phyloP scores from a whole-genome alignment of 805 yeast species.

The Debaryomyces hansenii region DNA sequence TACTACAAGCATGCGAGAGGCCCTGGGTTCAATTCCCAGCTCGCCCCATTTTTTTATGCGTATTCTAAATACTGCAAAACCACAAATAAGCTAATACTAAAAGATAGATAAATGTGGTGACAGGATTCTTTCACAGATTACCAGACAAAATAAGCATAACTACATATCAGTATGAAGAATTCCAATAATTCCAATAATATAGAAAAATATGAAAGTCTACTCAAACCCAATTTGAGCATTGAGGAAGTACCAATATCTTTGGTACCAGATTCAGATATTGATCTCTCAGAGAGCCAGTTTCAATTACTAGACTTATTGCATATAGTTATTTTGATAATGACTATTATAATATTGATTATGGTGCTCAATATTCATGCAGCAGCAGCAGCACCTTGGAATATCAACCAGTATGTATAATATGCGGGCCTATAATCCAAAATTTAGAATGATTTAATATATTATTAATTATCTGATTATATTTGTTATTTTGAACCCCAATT shows the following conservation, averaged over 20 bases:
- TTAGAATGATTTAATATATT: no score
- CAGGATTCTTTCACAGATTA: no score
- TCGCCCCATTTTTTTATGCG: slow-evolving; percentile 27
- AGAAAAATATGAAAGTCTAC: background rate
- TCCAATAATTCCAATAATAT: background rate
- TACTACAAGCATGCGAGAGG: slow-evolving; percentile 48
- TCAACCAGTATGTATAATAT: background rate
- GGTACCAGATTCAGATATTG: background rate
- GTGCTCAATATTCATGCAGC: background rate
- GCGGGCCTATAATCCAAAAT: background rate
- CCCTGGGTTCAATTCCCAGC: slow-evolving; percentile 65
- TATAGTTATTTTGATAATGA: slow-evolving; percentile 4
- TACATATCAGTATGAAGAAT: background rate
- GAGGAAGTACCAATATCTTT: background rate
- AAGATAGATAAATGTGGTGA: no score
- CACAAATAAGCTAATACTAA: background rate
- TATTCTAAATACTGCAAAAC: background rate
- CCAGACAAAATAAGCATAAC: background rate
- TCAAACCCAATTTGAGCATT: background rate
- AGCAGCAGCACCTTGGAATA: background rate
- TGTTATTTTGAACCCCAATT: background rate
- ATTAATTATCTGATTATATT: no score
- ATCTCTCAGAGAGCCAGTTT: background rate
- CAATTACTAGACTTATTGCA: slow-evolving; percentile 1
- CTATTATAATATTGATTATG: slow-evolving; percentile 3